Evolutionary conservation across 352 stramenopile species (phyloP).

Genomic region (Pythium monospermum): DNA sequence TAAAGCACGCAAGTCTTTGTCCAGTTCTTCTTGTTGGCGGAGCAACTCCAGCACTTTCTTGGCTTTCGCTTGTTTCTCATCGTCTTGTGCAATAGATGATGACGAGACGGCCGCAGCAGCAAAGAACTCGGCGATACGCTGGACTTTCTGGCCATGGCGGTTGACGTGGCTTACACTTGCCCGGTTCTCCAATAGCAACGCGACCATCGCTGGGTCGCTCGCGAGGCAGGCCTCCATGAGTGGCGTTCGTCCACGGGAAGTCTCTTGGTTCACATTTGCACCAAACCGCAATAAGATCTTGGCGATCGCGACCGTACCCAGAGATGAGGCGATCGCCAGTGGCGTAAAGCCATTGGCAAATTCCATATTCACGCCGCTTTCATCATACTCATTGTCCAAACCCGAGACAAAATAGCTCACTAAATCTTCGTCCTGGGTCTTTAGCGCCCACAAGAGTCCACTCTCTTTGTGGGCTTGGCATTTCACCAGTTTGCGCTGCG

Average conservation of each 20-base stretch:
- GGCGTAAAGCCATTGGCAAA: constrained; percentile 67
- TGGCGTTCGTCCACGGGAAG: constrained; percentile 52
- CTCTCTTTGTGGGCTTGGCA: constrained; percentile 53
- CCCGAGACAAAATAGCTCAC: constrained; percentile 55
- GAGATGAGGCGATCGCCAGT: constrained; percentile 39
- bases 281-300: constrained; percentile 58
- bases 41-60: constrained; percentile 34
- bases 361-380: constrained; percentile 39
- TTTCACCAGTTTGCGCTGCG: constrained; percentile 27
- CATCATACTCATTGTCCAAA: constrained; percentile 23
- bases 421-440: constrained; percentile 54
- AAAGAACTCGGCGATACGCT: constrained; percentile 37
- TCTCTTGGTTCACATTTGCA: constrained; percentile 71
- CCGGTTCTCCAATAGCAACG: constrained; percentile 52
- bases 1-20: constrained; percentile 45
- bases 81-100: no score
- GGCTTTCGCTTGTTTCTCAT: not conserved
- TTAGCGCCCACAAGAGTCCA: constrained; percentile 56
- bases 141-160: constrained; percentile 42
- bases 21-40: constrained; percentile 35
- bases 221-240: constrained; percentile 57
- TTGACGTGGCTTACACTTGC: constrained; percentile 62
- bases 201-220: constrained; percentile 40
- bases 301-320: constrained; percentile 40
- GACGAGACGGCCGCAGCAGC: no score